These are phyloP conservation scores for Triticum turgidum DNA, from an alignment of 176 grass and related monocot genomes.

Conservation along the genomic window DNA sequence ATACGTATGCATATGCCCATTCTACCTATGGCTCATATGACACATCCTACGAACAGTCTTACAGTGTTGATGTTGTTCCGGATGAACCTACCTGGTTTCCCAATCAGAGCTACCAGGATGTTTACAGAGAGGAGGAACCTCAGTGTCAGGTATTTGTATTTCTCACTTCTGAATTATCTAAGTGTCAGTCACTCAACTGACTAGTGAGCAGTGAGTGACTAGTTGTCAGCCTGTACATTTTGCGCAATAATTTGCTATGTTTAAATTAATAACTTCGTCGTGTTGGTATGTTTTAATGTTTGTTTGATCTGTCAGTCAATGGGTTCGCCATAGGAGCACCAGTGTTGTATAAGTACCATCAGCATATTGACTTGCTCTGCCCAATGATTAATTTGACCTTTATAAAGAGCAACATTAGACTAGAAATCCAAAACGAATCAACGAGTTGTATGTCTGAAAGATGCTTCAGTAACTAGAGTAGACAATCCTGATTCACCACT, in stretches of 20 bases:
- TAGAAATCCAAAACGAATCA: not conserved
- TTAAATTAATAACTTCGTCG: not conserved
- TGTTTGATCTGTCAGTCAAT: not conserved
- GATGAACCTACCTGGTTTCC: slow-evolving; percentile 38
- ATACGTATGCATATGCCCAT: not conserved
- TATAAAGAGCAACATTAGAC: not conserved
- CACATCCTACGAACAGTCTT: slow-evolving; percentile 20
- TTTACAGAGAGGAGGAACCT: slow-evolving; percentile 37
- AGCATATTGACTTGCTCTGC: not conserved
- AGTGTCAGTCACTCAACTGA: not conserved
- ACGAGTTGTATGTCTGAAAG: not conserved
- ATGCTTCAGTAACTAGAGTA: not conserved
- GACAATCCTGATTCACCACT: not conserved
- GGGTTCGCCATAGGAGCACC: not conserved
- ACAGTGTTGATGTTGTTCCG: slow-evolving; percentile 2
- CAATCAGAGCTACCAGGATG: slow-evolving; percentile 47
- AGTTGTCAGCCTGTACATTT: not conserved
- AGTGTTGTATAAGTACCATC: not conserved
- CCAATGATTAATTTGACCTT: not conserved
- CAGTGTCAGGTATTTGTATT: slow-evolving; percentile 43
- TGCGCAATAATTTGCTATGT: not conserved
- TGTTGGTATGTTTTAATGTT: not conserved
- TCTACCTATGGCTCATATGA: slow-evolving; percentile 34
- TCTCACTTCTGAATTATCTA: not conserved
- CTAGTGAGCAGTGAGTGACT: not conserved